These are phyloP conservation scores for Colletotrichum limetticola DNA, from an alignment of 2,329 filamentous ascomycete genomes.

Conservation along the genomic window DNA sequence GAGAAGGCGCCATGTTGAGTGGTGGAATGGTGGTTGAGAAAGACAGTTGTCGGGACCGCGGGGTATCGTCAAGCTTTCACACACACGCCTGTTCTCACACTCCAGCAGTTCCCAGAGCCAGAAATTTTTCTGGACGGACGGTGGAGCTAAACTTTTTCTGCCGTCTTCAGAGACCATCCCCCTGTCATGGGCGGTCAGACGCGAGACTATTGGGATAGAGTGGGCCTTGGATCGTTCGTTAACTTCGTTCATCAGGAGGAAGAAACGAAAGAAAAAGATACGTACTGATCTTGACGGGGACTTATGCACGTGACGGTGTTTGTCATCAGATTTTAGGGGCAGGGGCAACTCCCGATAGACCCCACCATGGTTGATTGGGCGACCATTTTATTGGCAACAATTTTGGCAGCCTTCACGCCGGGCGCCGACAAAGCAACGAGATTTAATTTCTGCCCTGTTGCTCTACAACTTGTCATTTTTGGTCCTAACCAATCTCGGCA, in stretches of 20 bases:
- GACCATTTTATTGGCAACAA: slow-evolving; percentile 41
- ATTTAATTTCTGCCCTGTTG: slow-evolving; percentile 39
- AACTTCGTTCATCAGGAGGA: background rate
- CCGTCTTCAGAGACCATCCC: slow-evolving; percentile 4
- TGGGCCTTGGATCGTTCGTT: background rate
- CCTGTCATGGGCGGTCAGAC: background rate
- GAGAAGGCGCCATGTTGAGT: slow-evolving; percentile 56
- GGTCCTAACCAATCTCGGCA: slow-evolving; percentile 25
- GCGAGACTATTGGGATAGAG: background rate
- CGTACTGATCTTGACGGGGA: background rate
- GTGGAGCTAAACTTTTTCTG: slow-evolving; percentile 35
- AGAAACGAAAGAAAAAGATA: background rate
- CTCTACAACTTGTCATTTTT: slow-evolving; percentile 22
- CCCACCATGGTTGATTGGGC: slow-evolving; percentile 53
- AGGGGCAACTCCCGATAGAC: slow-evolving; percentile 24
- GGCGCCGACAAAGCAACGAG: slow-evolving; percentile 39
- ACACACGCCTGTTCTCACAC: slow-evolving; percentile 13
- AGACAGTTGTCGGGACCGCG: slow-evolving; percentile 9
- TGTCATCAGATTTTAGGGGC: background rate
- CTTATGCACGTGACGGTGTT: background rate
- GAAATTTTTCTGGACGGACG: slow-evolving; percentile 34
- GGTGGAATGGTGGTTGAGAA: slow-evolving; percentile 3
- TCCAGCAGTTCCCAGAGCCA: slow-evolving; percentile 22
- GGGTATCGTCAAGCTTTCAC: slow-evolving; percentile 24
- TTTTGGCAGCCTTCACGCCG: slow-evolving; percentile 36